Evolutionary conservation across 169 alveolate genomes (phyloP).

Genomic region (Hepatocystis sp.): DNA sequence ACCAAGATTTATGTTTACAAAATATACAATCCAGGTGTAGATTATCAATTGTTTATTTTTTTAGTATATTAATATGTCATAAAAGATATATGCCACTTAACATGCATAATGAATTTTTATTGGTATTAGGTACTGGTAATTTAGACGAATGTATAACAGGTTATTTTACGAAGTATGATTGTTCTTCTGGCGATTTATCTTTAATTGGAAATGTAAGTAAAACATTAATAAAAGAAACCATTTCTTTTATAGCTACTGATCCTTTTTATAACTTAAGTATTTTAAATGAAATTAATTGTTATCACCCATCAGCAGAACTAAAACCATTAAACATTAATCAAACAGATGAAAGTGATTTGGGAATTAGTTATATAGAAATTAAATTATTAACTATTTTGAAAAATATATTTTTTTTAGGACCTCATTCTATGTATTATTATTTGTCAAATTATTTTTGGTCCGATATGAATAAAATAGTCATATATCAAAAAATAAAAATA

Average conservation of each 20-base stretch:
- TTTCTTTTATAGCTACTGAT: constrained; percentile 52
- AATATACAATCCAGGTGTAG: constrained; percentile 85
- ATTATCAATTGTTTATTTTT: constrained; percentile 83
- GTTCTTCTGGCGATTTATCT: constrained; percentile 92
- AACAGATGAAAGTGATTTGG: constrained; percentile 59
- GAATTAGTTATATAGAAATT: constrained; percentile 43
- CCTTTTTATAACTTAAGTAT: constrained; percentile 29
- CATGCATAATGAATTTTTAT: constrained; percentile 31
- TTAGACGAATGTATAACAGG: constrained; percentile 88
- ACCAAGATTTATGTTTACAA: constrained; percentile 78
- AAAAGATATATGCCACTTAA: constrained; percentile 22
- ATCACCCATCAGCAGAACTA: constrained; percentile 65
- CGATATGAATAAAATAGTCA: constrained; percentile 6
- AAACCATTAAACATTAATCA: constrained; percentile 63
- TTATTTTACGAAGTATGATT: constrained; percentile 94
- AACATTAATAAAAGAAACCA: constrained; percentile 63
- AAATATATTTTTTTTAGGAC: constrained; percentile 47
- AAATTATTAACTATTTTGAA: constrained; percentile 54
- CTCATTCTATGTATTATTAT: constrained; percentile 56
- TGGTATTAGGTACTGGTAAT: constrained; percentile 80
- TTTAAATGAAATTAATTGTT: constrained; percentile 26
- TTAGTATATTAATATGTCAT: constrained; percentile 84
- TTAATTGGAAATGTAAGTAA: constrained; percentile 92
- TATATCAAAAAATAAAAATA: constrained; percentile 21
- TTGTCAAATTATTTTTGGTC: constrained; percentile 50